phyloP scores from a whole-genome alignment of 1,139 yeast genomes.

The Magnusiomyces ingens region DNA sequence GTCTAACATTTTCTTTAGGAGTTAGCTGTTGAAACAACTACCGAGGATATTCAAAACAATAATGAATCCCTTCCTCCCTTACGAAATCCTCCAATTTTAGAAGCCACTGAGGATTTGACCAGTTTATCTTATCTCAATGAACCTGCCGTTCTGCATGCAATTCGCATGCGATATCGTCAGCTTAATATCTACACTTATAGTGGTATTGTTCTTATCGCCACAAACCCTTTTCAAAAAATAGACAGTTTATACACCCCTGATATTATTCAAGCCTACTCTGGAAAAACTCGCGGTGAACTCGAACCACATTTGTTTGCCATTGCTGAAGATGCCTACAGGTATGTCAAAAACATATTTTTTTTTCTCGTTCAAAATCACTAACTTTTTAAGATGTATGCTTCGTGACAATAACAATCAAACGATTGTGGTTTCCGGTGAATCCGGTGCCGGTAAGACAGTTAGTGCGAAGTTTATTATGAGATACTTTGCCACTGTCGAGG shows the following conservation, averaged over 20 bases:
- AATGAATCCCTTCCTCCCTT: conserved; percentile 52
- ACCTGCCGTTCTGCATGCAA: conserved; percentile 90
- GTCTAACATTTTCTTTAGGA: conserved; percentile 17
- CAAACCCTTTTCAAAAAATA: conserved; percentile 89
- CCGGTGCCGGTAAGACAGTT: conserved; percentile 98
- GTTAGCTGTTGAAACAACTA: conserved; percentile 25
- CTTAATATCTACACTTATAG: conserved; percentile 91
- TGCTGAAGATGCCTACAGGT: conserved; percentile 90
- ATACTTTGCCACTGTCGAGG: conserved; percentile 92
- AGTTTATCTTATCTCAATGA: conserved; percentile 88
- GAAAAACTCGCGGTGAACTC: conserved; percentile 84
- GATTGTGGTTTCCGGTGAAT: conserved; percentile 94
- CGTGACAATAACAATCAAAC: conserved; percentile 82
- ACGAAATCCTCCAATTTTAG: conserved; percentile 89
- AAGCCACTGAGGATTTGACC: conserved; percentile 91
- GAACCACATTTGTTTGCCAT: conserved; percentile 97
- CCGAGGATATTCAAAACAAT: conserved; percentile 43
- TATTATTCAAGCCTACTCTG: conserved; percentile 89
- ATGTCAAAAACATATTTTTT: background rate
- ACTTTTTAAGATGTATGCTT: conserved; percentile 64
- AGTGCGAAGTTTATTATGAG: conserved; percentile 97
- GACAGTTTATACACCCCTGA: conserved; percentile 89
- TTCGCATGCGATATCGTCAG: conserved; percentile 80
- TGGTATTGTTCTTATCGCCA: conserved; percentile 93
- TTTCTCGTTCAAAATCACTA: background rate